Conservation (phyloP, 371 early-diverging fungal species). For the Syncephalastrum contaminatum region DNA sequence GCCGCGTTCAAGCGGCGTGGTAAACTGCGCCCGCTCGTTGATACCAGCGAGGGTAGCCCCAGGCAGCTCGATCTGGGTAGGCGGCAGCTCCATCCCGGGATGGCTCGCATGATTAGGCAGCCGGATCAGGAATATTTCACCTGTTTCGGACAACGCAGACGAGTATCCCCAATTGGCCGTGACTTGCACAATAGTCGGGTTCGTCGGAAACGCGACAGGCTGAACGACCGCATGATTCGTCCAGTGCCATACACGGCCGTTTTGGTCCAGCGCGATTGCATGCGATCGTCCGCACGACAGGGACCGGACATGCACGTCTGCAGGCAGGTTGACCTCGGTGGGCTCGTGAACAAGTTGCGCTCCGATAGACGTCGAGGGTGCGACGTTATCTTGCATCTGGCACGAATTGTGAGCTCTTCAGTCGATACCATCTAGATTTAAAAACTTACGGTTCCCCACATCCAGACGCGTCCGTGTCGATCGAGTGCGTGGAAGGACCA, state of each 20-base stretch:
- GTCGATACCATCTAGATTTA: no score
- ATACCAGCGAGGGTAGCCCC: slow-evolving; percentile 5
- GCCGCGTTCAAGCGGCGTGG: not conserved
- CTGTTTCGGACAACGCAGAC: slow-evolving; percentile 22
- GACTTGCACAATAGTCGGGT: slow-evolving; percentile 24
- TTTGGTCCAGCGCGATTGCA: slow-evolving; percentile 34
- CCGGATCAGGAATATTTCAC: slow-evolving; percentile 24
- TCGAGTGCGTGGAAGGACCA: slow-evolving; percentile 51
- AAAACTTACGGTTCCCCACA: slow-evolving; percentile 45
- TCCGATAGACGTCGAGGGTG: slow-evolving; percentile 2
- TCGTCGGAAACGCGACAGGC: slow-evolving; percentile 10
- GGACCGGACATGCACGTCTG: slow-evolving; percentile 4
- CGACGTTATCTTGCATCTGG: slow-evolving; percentile 11
- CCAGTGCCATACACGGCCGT: slow-evolving; percentile 43
- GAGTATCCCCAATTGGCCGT: slow-evolving; percentile 37
- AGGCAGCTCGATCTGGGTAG: slow-evolving; percentile 1
- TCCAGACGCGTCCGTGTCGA: slow-evolving; percentile 38
- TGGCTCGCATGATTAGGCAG: slow-evolving; percentile 16
- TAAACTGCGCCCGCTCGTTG: not conserved
- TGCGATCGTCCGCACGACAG: slow-evolving; percentile 39
- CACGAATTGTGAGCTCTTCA: not conserved
- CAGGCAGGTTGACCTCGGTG: slow-evolving; percentile 14
- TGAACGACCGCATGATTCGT: slow-evolving; percentile 26
- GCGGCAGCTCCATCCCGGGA: not conserved
- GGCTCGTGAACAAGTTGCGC: slow-evolving; percentile 9